These are phyloP conservation scores for Xylariales sp. DNA, from an alignment of 2,329 filamentous ascomycete genomes.

Conservation along the genomic window DNA sequence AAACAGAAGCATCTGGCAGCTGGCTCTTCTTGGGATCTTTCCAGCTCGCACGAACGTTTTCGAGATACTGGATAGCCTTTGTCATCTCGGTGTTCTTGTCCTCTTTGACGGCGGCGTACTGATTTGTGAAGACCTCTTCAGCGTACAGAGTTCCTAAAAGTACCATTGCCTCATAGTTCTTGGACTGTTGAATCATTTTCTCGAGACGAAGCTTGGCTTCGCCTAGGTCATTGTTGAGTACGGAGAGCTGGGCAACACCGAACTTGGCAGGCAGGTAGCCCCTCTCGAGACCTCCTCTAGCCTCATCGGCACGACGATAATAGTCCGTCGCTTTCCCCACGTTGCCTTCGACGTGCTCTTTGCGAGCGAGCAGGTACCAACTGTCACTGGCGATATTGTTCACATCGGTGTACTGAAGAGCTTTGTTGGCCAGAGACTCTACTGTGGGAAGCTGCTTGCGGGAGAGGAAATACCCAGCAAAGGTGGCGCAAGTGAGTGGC, in stretches of 20 bases:
- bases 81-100: constrained; percentile 82
- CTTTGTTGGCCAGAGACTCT: constrained; percentile 82
- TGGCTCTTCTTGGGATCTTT: constrained; percentile 87
- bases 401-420: constrained; percentile 93
- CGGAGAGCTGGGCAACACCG: constrained; percentile 83
- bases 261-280: constrained; percentile 95
- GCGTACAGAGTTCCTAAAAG: constrained; percentile 88
- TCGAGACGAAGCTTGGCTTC: constrained; percentile 92
- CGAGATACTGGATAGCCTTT: constrained; percentile 81
- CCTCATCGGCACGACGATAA: constrained; percentile 87
- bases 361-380: constrained; percentile 90
- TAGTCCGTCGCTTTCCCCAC: constrained; percentile 73
- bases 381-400: constrained; percentile 96
- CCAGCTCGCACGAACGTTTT: constrained; percentile 82
- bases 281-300: constrained; percentile 83
- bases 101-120: constrained; percentile 69
- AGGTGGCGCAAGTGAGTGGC: constrained; percentile 84
- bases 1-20: constrained; percentile 75
- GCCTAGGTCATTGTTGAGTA: constrained; percentile 77
- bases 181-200: constrained; percentile 86
- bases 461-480: constrained; percentile 85
- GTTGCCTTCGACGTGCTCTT: constrained; percentile 81
- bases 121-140: constrained; percentile 84
- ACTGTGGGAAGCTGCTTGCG: constrained; percentile 77
- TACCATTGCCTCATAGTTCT: constrained; percentile 84